Conservation (phyloP, 805 yeast species). For the Pichia pseudocactophila region DNA sequence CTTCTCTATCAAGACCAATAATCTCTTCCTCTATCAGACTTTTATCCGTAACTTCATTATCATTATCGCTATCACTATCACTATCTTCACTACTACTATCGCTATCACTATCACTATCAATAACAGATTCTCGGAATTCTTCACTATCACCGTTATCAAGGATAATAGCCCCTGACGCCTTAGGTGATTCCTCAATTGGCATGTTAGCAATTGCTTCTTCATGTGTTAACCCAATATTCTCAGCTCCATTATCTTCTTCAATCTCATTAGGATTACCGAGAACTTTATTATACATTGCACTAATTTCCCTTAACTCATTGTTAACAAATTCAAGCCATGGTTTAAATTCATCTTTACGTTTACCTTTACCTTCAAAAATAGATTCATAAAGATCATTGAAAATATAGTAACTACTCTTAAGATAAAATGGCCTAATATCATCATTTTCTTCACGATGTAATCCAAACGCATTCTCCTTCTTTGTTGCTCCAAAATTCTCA, state of each 20-base stretch:
- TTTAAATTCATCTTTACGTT: slow-evolving; percentile 14
- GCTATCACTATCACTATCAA: slow-evolving; percentile 1
- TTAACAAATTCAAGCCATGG: slow-evolving; percentile 44
- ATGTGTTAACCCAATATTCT: slow-evolving; percentile 10
- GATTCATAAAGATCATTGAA: slow-evolving; percentile 26
- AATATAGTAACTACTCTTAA: slow-evolving; percentile 25
- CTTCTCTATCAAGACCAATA: background rate
- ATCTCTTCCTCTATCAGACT: no score
- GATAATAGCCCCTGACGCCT: slow-evolving; percentile 23
- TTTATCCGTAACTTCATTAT: background rate
- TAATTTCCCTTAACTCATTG: slow-evolving; percentile 39
- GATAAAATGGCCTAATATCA: slow-evolving; percentile 21
- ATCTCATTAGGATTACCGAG: slow-evolving; percentile 38
- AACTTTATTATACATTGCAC: slow-evolving; percentile 49
- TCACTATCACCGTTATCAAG: slow-evolving; percentile 35
- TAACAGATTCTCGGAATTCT: slow-evolving; percentile 27
- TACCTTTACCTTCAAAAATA: slow-evolving; percentile 17
- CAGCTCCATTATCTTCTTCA: slow-evolving; percentile 6
- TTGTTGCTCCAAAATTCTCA: slow-evolving; percentile 27
- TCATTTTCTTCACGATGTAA: slow-evolving; percentile 23
- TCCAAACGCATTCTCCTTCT: slow-evolving; percentile 27
- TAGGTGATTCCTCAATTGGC: slow-evolving; percentile 14
- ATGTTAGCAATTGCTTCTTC: slow-evolving; percentile 12
- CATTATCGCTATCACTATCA: background rate
- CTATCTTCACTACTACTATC: slow-evolving; percentile 2